Evolutionary conservation across 176 grass and related monocot species (phyloP).

Genomic region (Cymbopogon citratus): DNA sequence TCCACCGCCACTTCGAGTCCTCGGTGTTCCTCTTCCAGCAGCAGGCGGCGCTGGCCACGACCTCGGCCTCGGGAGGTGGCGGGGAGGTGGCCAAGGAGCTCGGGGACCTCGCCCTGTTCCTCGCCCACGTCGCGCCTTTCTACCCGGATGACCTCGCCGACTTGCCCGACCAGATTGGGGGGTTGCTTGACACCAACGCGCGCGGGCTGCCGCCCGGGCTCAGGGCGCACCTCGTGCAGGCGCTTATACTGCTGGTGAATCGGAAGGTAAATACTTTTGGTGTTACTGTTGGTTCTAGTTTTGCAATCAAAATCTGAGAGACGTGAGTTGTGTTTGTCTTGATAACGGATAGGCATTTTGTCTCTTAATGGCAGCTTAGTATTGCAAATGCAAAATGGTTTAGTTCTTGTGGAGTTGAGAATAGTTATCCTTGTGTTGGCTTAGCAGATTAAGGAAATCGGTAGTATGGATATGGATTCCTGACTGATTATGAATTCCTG

Average conservation of each 20-base stretch:
- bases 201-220: constrained; percentile 59
- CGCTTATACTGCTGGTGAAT: constrained; percentile 74
- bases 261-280: constrained; percentile 40
- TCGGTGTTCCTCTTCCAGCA: constrained; percentile 71
- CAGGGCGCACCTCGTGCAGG: constrained; percentile 66
- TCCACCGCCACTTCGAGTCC: constrained; percentile 81
- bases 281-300: neutral
- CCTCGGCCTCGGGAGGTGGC: constrained; percentile 34
- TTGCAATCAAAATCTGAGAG: neutral
- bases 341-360: neutral
- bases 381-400: neutral
- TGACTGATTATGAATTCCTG: neutral
- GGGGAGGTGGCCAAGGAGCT: constrained; percentile 74
- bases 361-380: too few relatives aligned
- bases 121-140: constrained; percentile 79
- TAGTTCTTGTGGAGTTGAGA: neutral
- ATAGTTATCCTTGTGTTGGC: neutral
- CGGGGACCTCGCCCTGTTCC: constrained; percentile 75
- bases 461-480: neutral
- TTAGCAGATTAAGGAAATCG: too few relatives aligned
- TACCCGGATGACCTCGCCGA: constrained; percentile 65
- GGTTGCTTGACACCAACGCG: constrained; percentile 56
- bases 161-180: constrained; percentile 57
- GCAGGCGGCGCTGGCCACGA: constrained; percentile 59
- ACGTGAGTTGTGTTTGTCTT: neutral